Percentiles rank a stretch among this genome's conserved stretches.
These are phyloP conservation scores for Corynascus novoguineensis DNA, from an alignment of 495 filamentous ascomycete species.

Conservation along the genomic window DNA sequence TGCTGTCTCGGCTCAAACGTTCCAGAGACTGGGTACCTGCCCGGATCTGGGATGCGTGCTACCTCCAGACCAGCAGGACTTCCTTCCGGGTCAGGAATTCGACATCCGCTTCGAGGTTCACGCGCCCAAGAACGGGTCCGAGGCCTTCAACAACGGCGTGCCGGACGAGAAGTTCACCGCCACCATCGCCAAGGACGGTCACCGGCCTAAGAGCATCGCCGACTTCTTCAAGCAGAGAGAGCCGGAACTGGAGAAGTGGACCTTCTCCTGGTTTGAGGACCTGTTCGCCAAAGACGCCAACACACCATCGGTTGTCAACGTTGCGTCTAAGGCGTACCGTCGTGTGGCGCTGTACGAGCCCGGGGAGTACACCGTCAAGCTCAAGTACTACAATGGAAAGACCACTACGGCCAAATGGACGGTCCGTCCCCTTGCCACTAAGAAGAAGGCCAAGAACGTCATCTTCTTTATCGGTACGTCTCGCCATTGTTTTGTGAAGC, in stretches of 20 bases:
- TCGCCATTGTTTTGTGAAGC: too few species aligned
- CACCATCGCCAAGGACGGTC: conserved; percentile 57
- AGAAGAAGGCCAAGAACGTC: conserved; percentile 70
- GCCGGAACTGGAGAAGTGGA: conserved; percentile 62
- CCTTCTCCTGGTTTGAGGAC: conserved; percentile 68
- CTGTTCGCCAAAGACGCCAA: conserved; percentile 62
- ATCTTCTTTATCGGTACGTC: conserved; percentile 63
- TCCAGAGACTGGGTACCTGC: conserved; percentile 63
- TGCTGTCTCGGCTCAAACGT: conserved; percentile 54
- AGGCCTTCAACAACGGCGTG: conserved; percentile 52
- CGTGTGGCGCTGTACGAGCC: conserved; percentile 61
- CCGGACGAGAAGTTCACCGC: conserved; percentile 65
- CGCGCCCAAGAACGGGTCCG: conserved; percentile 68
- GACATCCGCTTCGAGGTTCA: conserved; percentile 74
- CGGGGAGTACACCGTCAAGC: conserved; percentile 62
- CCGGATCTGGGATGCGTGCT: conserved; percentile 68
- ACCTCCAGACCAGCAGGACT: conserved; percentile 71
- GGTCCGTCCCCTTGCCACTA: conserved; percentile 57
- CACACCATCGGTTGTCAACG: conserved; percentile 60
- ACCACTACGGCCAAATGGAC: conserved; percentile 63
- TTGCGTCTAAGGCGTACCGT: conserved; percentile 64
- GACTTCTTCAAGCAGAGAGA: conserved; percentile 57
- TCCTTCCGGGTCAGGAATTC: conserved; percentile 68
- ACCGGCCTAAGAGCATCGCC: conserved; percentile 41
- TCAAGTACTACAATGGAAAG: conserved; percentile 60